Evolutionary conservation across 2,329 filamentous ascomycete genomes (phyloP), one percentile per base, ranked within the genome.

Genomic region (Knoxdaviesia proteae): DNA sequence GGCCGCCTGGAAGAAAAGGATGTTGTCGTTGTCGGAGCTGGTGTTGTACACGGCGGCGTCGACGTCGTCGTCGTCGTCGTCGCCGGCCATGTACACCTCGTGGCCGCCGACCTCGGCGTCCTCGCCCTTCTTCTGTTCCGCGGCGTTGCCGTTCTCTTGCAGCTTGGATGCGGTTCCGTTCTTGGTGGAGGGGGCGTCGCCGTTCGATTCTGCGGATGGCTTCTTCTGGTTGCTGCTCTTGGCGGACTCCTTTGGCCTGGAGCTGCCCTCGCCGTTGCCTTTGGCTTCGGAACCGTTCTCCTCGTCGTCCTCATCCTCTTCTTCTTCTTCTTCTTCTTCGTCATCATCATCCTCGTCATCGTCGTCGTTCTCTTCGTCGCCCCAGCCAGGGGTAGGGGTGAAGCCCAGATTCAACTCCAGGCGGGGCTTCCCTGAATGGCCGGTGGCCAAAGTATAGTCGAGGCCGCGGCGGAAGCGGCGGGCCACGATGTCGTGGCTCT

Each of bases 361-460:
- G 0, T 66, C 65, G 0, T 70, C 68, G 0, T 71, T 68, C 1
- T 68, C 74, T 3, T 79, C 75, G 45, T 77, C 79, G 43, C 83
- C 86, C 84, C 90, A 96, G 5, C 86, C 88, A 4, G 65, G 59
- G 0, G 78, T 86, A 0, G 90, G 86, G 4, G 90, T 96, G 47
- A 96, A 69, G 38, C 82, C 79, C 3, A 98, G 67, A 45, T 84
- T 92, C 42, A 94, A 70, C 58, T 98, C 90, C 4, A 98, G 64
- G 39, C 84, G 78, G 8, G 84, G 73, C 51, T 84, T 71, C 44
- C 75, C 75, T 34, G 74, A 79, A 54, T 93, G 84, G 29, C 81
- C 78, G 20, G 83, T 94, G 2, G 90, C 90, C 20, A 98, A 73
- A 3, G 88, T 93, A 57, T 98, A 98, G 60, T 98, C 90, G 47